Base-by-base conservation (phyloP, 176 grass and related monocot species). In the Lolium rigidum region DNA sequence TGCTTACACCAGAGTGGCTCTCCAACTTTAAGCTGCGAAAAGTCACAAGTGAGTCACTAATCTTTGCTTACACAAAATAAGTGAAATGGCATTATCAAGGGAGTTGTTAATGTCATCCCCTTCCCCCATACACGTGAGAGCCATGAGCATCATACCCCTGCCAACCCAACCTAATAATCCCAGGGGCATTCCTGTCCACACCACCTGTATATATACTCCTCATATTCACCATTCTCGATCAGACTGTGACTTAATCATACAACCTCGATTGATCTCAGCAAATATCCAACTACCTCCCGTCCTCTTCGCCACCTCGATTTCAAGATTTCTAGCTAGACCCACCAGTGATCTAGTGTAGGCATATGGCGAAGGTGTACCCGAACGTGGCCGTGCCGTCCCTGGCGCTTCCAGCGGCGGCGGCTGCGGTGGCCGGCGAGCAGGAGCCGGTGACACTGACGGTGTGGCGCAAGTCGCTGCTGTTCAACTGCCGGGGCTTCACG, bases 381-480 rank as follows among this genome's bases (percentile, higher is more conserved):
- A 90, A 90, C 80, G 10, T 90, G 67, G 80, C 80, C 74, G 74
- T 59, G 80, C 80, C 73, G 55, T 51, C 83, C 50, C 31, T 79
- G 16, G 28, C 70, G 70, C 41, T 57, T 46, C 2, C 70, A 52
- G 22, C 62, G 72, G 7, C 65, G 65, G 48, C 38, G 28, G 25
- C 86, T 6, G 41, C 54, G 35, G 16, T n/a, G 35, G 73, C 35
- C 17, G 37, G 1, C 25, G 89, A 54, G 48, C 58, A 70, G 17
- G 84, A 83, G 80, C 63, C 74, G 79, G 89, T 90, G 28, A 87
- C 86, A 31, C 54, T 98, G 87, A 95, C 96, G 51, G 96, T 98
- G 91, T 98, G 95, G 95, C 82, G 95, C 87, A 98, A 95, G 87
- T 95, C 93, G 8, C 89, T 98, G 56, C 82, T 98, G 49, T 89